Conservation (phyloP, 805 yeast genomes). For the Maudiozyma saulgeensis region DNA sequence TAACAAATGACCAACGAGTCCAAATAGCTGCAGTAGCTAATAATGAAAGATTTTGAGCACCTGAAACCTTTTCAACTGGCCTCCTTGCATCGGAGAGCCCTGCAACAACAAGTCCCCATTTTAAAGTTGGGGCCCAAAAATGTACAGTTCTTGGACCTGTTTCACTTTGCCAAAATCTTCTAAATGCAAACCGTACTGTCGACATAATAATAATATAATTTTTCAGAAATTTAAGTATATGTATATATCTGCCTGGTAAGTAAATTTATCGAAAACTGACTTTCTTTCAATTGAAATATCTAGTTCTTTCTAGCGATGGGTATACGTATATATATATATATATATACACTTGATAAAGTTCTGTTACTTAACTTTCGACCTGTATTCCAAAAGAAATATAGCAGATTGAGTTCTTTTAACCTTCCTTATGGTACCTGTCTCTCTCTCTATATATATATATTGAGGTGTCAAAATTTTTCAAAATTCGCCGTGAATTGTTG, state of each 20-base stretch:
- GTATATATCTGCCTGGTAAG: too few species aligned
- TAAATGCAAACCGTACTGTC: conserved; percentile 34
- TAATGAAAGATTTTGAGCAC: conserved; percentile 61
- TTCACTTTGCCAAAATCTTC: conserved; percentile 68
- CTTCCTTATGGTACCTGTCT: too few species aligned
- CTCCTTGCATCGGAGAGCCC: conserved; percentile 80
- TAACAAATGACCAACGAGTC: conserved; percentile 98
- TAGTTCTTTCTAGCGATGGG: background rate
- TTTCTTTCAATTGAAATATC: conserved; percentile 3
- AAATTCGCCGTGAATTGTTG: too few species aligned
- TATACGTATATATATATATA: background rate
- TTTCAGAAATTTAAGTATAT: too few species aligned
- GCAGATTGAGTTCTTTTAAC: too few species aligned
- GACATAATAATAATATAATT: conserved; percentile 8
- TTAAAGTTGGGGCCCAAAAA: conserved; percentile 81
- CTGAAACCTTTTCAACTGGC: conserved; percentile 89
- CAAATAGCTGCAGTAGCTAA: conserved; percentile 90
- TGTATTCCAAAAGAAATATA: too few species aligned
- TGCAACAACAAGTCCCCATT: conserved; percentile 91
- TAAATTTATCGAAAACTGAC: background rate
- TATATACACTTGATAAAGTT: too few species aligned
- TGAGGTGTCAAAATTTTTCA: too few species aligned
- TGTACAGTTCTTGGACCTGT: conserved; percentile 96
- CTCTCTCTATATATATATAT: too few species aligned
- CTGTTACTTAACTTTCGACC: too few species aligned